Percentiles rank a stretch among this genome's conserved stretches.
These are phyloP conservation scores for Telopea speciosissima DNA, from an alignment of 177 flowering plant genomes.

Conservation along the genomic window DNA sequence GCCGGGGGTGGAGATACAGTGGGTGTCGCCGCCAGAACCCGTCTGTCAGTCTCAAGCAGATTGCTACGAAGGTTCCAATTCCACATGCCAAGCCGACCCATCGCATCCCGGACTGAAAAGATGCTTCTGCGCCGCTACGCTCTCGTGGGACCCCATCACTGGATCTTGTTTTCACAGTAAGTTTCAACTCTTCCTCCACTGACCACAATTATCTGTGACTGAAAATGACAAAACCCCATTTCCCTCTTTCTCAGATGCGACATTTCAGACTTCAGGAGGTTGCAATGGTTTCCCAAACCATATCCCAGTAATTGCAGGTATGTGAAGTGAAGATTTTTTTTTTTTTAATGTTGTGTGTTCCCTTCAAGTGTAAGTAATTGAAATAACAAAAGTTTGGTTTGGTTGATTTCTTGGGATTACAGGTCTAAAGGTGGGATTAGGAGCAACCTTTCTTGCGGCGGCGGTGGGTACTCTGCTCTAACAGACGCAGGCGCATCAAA, in stretches of 20 bases:
- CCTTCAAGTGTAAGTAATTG: too few relatives aligned
- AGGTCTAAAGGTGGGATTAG: constrained; percentile 46
- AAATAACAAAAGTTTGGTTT: too few relatives aligned
- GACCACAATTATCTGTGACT: too few relatives aligned
- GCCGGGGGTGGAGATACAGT: constrained; percentile 50
- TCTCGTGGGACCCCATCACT: constrained; percentile 41
- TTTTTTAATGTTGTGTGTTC: too few relatives aligned
- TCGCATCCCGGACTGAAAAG: constrained; percentile 22
- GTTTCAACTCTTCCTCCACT: neutral
- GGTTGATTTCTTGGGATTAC: neutral
- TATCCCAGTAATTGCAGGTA: constrained; percentile 39
- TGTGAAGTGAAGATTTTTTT: neutral
- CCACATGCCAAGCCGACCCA: constrained; percentile 43
- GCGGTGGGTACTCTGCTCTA: constrained; percentile 23
- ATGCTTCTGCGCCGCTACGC: constrained; percentile 41
- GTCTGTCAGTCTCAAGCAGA: constrained; percentile 33
- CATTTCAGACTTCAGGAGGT: constrained; percentile 27
- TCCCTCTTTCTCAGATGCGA: constrained; percentile 16
- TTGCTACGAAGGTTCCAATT: constrained; percentile 28
- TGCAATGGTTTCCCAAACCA: constrained; percentile 22
- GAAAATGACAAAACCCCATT: too few relatives aligned
- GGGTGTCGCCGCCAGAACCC: constrained; percentile 49
- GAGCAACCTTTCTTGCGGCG: constrained; percentile 17
- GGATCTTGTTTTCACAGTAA: constrained; percentile 43
- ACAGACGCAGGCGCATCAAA: constrained; percentile 32